A percentile compares a stretch with the other conserved stretches of the same genome.
phyloP scores from a whole-genome alignment of 768 basidiomycete genomes.

The Auriscalpium microsporum region DNA sequence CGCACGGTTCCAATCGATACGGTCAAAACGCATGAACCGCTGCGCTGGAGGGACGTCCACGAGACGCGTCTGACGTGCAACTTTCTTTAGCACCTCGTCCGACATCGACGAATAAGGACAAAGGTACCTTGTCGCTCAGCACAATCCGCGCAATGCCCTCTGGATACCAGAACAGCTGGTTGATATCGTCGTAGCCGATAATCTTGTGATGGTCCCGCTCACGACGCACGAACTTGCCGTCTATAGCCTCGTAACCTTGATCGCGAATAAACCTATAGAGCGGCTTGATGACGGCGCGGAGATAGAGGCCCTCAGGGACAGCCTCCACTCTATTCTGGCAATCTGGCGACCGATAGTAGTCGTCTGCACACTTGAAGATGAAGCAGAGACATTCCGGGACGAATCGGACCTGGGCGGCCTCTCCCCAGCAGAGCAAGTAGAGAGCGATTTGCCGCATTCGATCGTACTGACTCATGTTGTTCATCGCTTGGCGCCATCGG shows the following conservation, averaged over 20 bases:
- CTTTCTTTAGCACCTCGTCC: background rate
- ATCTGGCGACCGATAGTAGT: slow-evolving; percentile 98
- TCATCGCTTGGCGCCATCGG: slow-evolving; percentile 96
- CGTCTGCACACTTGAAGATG: slow-evolving; percentile 99
- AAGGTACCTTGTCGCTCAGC: slow-evolving; percentile 73
- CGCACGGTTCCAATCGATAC: slow-evolving; percentile 91
- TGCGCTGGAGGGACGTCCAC: slow-evolving; percentile 87
- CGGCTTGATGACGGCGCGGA: slow-evolving; percentile 85
- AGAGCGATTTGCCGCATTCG: slow-evolving; percentile 93
- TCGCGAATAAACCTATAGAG: slow-evolving; percentile 95
- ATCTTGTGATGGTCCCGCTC: slow-evolving; percentile 91
- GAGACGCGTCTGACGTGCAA: slow-evolving; percentile 57
- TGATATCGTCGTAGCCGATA: slow-evolving; percentile 98
- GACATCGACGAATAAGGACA: background rate
- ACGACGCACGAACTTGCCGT: slow-evolving; percentile 88
- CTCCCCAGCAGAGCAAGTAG: slow-evolving; percentile 95
- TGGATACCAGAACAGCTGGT: slow-evolving; percentile 99
- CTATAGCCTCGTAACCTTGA: slow-evolving; percentile 94
- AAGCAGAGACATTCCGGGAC: slow-evolving; percentile 96
- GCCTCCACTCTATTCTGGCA: slow-evolving; percentile 90
- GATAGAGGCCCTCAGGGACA: slow-evolving; percentile 92
- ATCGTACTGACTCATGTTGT: slow-evolving; percentile 98
- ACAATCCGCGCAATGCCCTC: slow-evolving; percentile 93
- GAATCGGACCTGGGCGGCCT: slow-evolving; percentile 95
- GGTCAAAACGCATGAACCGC: slow-evolving; percentile 94